These are phyloP conservation scores for Urtica urens DNA, from an alignment of 306 rosid genomes.

Conservation along the genomic window DNA sequence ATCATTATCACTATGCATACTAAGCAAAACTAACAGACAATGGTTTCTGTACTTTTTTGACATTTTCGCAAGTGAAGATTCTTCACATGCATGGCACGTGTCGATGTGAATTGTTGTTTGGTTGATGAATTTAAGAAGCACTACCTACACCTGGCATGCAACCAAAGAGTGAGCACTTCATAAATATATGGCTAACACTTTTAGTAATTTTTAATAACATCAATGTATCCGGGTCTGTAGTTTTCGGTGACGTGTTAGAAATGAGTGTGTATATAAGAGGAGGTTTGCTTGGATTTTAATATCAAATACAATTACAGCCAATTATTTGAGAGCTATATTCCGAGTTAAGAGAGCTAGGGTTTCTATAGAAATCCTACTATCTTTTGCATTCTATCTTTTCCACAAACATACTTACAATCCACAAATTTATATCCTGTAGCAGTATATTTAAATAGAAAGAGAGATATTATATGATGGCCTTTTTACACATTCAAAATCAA, in stretches of 20 bases:
- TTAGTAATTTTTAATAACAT: neutral
- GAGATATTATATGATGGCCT: slow-evolving; percentile 19
- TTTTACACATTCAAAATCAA: slow-evolving; percentile 19
- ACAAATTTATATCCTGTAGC: neutral
- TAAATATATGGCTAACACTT: too few species aligned
- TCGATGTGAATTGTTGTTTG: slow-evolving; percentile 2
- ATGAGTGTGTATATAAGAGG: slow-evolving; percentile 21
- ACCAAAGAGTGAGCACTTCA: slow-evolving; percentile 26
- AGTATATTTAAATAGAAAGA: neutral
- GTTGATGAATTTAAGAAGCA: slow-evolving; percentile 38
- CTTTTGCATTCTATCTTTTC: neutral
- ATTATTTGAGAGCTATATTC: slow-evolving; percentile 7
- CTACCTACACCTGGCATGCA: slow-evolving; percentile 59
- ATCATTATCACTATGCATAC: slow-evolving; percentile 6
- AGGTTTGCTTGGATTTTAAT: neutral
- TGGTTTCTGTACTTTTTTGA: neutral
- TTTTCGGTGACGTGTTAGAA: neutral
- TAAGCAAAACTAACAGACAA: neutral
- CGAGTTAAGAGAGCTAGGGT: slow-evolving; percentile 21
- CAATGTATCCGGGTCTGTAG: neutral
- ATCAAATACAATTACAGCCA: too few species aligned
- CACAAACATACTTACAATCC: neutral
- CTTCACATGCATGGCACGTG: slow-evolving; percentile 14
- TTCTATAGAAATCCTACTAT: slow-evolving; percentile 20
- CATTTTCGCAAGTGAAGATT: neutral